A percentile compares a stretch with the other conserved stretches of the same genome.
Conservation (phyloP, 495 filamentous ascomycete genomes). For the Lichina pygmaea region DNA sequence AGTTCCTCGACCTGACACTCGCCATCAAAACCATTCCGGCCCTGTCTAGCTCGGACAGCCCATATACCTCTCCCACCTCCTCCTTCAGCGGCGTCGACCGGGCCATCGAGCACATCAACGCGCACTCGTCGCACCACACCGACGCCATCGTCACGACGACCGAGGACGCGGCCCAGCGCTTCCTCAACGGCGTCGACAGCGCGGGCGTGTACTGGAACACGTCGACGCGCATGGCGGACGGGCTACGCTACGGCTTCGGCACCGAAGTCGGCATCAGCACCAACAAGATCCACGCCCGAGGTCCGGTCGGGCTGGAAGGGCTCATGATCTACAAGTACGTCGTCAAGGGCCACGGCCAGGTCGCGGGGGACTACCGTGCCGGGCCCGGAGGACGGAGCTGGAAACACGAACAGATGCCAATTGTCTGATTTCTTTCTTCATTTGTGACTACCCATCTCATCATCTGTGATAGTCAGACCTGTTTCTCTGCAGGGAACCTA, state of each 20-base stretch:
- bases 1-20: conserved; percentile 66
- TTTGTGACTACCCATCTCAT: background rate
- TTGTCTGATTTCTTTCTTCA: background rate
- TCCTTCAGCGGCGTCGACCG: conserved; percentile 21
- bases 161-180: conserved; percentile 35
- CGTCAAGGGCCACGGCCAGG: conserved; percentile 55
- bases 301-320: conserved; percentile 81
- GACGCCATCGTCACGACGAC: conserved; percentile 65
- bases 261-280: conserved; percentile 96
- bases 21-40: conserved; percentile 54
- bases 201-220: conserved; percentile 94
- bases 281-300: conserved; percentile 89
- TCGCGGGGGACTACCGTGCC: conserved; percentile 43
- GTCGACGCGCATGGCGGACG: conserved; percentile 80
- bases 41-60: background rate
- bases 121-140: conserved; percentile 80
- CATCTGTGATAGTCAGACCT: no score
- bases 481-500: no score
- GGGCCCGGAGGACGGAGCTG: conserved; percentile 36
- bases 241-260: conserved; percentile 90
- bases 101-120: conserved; percentile 74
- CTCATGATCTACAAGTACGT: conserved; percentile 94
- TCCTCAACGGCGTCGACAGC: conserved; percentile 66
- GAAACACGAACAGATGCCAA: conserved; percentile 34
- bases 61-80: conserved; percentile 1